A percentile compares a stretch with the other conserved stretches of the same genome.
Conservation (phyloP, 345 rosid genomes). For the Euphorbia pulcherrima region DNA sequence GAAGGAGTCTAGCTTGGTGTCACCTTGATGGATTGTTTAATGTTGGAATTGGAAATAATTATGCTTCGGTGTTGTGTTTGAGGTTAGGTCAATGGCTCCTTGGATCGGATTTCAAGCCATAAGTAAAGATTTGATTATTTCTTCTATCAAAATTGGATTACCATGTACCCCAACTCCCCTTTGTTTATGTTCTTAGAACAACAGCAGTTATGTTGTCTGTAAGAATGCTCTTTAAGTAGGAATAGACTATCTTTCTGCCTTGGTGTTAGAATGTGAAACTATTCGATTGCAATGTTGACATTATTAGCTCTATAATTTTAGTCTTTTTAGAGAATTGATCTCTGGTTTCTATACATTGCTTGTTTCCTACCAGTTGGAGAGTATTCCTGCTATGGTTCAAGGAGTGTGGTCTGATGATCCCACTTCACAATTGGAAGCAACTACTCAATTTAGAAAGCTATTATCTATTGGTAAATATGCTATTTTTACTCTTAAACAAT, state of each 20-base stretch:
- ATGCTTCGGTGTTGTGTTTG: not conserved
- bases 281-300: not conserved
- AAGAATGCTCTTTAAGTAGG: not conserved
- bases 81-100: not conserved
- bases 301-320: not conserved
- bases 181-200: not conserved
- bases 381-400: conserved; percentile 26
- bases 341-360: not conserved
- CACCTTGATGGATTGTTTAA: not conserved
- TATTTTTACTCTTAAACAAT: not conserved
- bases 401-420: conserved; percentile 31
- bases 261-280: not conserved
- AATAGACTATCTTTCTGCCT: not conserved
- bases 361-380: conserved; percentile 22
- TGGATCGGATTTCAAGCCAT: not conserved
- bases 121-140: not conserved
- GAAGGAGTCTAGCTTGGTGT: not conserved
- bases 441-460: conserved; percentile 31
- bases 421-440: conserved; percentile 21
- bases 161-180: not conserved
- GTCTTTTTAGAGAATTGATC: not conserved
- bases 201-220: not conserved
- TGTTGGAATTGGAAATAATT: not conserved
- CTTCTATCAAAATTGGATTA: not conserved
- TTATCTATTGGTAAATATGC: conserved; percentile 22